Base-by-base conservation (phyloP, 495 filamentous ascomycete genomes). In the Aspergillus ostianus region DNA sequence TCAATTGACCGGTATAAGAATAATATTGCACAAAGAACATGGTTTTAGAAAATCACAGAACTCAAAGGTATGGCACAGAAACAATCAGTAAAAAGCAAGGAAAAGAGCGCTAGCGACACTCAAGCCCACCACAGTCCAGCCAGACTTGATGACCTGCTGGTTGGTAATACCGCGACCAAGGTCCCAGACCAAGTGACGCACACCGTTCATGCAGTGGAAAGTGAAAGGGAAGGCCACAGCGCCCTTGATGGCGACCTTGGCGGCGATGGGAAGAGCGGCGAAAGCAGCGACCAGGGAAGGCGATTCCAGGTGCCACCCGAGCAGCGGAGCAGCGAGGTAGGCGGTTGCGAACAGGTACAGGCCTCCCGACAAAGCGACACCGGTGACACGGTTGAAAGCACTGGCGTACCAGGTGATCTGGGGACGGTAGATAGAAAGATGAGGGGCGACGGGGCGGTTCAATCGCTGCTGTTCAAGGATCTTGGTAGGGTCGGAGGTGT, bases 171-270 rank as follows among this genome's bases (percentile, higher is more conserved):
- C 82, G 55, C 76, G 72, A 44, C 87, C 89, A 53, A 86, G 72
- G 82, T 99, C 94, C 89, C 90, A 97, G 30, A 82, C 62, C 76
- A 99, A 80, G 82, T 98, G 94, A 68, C 92, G 85, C n/a, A 95
- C 56, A 23, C 95, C 94, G 77, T 96, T 97, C 64, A 92, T 70
- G 60, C 73, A 73, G 77, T 99, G 95, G 79, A 86, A 98, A 36
- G 86, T 85, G 74, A 99, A 97, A 19, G 93, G 93, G 73, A 89
- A 82, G 46, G 91, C 90, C 36, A 90, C 56, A 13, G 78, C 62
- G 57, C 83, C 74, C 85, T 99, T 99, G 59, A 90, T 63, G n/a
- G 68, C 67, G 52, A 89, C 68, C 83, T 94, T 91, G 60, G 80
- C 80, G 49, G 80, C 77, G 21, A 88, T 44, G 7, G 92, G 90